Conservation (phyloP, 768 basidiomycete species). For the Hirschioporus abietinus region DNA sequence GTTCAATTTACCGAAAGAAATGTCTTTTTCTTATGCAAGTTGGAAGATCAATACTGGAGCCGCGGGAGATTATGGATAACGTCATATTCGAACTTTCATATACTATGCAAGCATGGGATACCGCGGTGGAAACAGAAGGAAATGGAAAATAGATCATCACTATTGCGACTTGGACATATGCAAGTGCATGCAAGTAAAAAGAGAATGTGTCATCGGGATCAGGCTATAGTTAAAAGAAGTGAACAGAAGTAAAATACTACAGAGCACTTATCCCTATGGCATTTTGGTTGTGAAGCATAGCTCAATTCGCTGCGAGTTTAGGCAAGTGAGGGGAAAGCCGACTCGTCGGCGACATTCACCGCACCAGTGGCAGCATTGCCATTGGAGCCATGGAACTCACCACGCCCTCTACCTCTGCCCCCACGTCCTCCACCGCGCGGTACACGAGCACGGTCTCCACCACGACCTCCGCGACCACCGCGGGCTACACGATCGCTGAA, state of each 20-base stretch:
- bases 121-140: not conserved
- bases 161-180: not conserved
- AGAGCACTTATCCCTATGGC: not conserved
- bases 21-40: too few species aligned
- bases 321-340: slow-evolving; percentile 86
- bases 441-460: slow-evolving; percentile 35
- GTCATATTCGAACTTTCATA: not conserved
- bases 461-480: slow-evolving; percentile 47
- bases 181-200: not conserved
- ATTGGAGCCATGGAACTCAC: slow-evolving; percentile 41
- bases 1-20: too few species aligned
- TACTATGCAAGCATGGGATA: slow-evolving; percentile 1
- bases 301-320: slow-evolving; percentile 18
- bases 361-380: slow-evolving; percentile 37
- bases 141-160: not conserved
- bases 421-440: slow-evolving; percentile 39
- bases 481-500: slow-evolving; percentile 74
- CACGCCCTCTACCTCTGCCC: slow-evolving; percentile 34
- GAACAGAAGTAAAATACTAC: not conserved
- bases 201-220: not conserved
- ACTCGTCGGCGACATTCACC: slow-evolving; percentile 77
- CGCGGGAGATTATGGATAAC: not conserved
- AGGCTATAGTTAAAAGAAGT: not conserved
- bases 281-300: not conserved
- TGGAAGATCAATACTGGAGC: not conserved